Percentiles rank a stretch among this genome's conserved stretches.
phyloP scores from a whole-genome alignment of 2,329 filamentous ascomycete genomes.

The Colletotrichum zoysiae region DNA sequence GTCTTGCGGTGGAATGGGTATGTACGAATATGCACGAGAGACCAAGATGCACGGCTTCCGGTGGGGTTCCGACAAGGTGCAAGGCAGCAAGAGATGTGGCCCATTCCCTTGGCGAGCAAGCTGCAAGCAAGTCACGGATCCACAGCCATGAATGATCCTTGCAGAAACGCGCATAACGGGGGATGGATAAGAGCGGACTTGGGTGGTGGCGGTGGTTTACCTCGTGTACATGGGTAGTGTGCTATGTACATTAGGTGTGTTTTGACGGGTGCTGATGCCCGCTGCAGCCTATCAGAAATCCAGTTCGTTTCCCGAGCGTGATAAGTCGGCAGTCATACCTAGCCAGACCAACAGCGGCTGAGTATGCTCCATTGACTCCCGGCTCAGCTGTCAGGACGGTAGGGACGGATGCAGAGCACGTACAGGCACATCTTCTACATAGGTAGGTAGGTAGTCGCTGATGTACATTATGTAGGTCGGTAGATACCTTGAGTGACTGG shows the following conservation, averaged over 20 bases:
- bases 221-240: neutral
- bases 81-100: neutral
- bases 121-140: slow-evolving; percentile 9
- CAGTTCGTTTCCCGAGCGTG: neutral
- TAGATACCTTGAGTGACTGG: too few species aligned
- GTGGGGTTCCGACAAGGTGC: slow-evolving; percentile 3
- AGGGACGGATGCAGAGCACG: neutral
- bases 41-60: slow-evolving; percentile 3
- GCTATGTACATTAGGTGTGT: neutral
- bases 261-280: neutral
- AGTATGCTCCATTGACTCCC: slow-evolving; percentile 4
- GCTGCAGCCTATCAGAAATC: neutral
- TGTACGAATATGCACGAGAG: too few species aligned
- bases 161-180: slow-evolving; percentile 26
- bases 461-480: neutral
- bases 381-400: slow-evolving; percentile 17
- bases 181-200: slow-evolving; percentile 16
- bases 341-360: slow-evolving; percentile 14
- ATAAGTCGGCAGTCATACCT: neutral
- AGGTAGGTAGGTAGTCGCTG: too few species aligned
- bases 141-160: slow-evolving; percentile 20
- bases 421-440: neutral
- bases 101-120: slow-evolving; percentile 16
- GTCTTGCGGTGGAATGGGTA: slow-evolving; percentile 4
- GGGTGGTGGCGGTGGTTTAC: neutral